A percentile compares a stretch with the other conserved stretches of the same genome.
Conservation (phyloP, 176 grass and related monocot species). For the Avena eriantha region DNA sequence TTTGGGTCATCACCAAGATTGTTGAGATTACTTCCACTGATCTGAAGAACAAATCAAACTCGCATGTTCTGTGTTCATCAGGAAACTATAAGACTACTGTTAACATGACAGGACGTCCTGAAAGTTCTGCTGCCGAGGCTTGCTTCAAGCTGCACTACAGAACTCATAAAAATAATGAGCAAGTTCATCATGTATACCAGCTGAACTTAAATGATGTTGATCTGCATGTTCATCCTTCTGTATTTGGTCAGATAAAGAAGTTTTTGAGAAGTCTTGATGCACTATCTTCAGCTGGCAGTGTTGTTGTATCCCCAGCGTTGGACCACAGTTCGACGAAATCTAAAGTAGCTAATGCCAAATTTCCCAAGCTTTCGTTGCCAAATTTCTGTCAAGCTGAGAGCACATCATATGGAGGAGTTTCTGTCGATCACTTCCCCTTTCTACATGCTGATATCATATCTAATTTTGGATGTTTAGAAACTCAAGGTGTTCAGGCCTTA, state of each 20-base stretch:
- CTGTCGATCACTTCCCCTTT: constrained; percentile 80
- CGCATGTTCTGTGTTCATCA: constrained; percentile 60
- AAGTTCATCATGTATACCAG: constrained; percentile 56
- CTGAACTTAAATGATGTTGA: constrained; percentile 67
- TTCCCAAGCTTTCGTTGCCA: constrained; percentile 65
- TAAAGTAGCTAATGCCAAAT: constrained; percentile 29
- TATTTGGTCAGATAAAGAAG: constrained; percentile 57
- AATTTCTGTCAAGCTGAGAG: constrained; percentile 49
- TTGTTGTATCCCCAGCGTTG: constrained; percentile 40
- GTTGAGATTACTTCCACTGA: constrained; percentile 61
- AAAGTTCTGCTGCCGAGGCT: constrained; percentile 43
- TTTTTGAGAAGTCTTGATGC: constrained; percentile 67
- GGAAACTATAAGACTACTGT: constrained; percentile 46
- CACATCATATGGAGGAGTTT: constrained; percentile 54
- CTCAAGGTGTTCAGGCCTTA: constrained; percentile 46
- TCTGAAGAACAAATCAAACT: constrained; percentile 51
- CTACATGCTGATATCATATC: constrained; percentile 42
- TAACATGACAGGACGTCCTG: constrained; percentile 30
- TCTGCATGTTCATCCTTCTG: constrained; percentile 79
- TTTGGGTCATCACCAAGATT: constrained; percentile 57
- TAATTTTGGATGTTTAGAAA: constrained; percentile 43
- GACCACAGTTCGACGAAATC: constrained; percentile 39
- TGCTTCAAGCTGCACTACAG: constrained; percentile 81
- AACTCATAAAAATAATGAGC: constrained; percentile 45
- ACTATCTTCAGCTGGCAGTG: constrained; percentile 46